Percentiles rank a stretch among this genome's conserved stretches.
phyloP scores from a whole-genome alignment of 805 yeast genomes.

The Metschnikowia arizonensis region DNA sequence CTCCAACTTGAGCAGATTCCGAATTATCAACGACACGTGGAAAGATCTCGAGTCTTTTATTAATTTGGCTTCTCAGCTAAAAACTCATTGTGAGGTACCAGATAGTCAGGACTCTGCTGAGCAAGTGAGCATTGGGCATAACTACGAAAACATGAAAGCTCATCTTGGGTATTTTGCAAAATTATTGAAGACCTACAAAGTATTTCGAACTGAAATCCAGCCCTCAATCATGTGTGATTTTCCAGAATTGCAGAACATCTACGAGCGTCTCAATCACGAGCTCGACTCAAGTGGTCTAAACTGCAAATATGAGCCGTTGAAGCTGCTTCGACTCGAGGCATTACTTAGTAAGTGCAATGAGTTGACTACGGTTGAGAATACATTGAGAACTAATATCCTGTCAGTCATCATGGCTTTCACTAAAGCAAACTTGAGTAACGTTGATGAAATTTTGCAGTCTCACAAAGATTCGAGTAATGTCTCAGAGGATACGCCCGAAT shows the following conservation, averaged over 20 bases:
- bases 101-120: neutral
- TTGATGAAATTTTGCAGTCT: slow-evolving; percentile 1
- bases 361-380: slow-evolving; percentile 5
- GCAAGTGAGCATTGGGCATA: neutral
- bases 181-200: neutral
- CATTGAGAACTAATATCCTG: neutral
- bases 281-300: slow-evolving; percentile 11
- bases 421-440: neutral
- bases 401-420: neutral
- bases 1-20: slow-evolving; percentile 6
- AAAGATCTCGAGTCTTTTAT: neutral
- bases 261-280: slow-evolving; percentile 6
- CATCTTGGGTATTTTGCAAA: neutral
- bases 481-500: neutral
- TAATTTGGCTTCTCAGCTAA: neutral
- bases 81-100: neutral
- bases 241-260: slow-evolving; percentile 15
- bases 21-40: neutral
- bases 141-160: neutral
- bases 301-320: slow-evolving; percentile 15
- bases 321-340: slow-evolving; percentile 11
- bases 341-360: slow-evolving; percentile 7
- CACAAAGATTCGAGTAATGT: neutral
- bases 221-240: slow-evolving; percentile 8
- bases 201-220: neutral